Evolutionary conservation across 1,284 basidiomycete genomes (phyloP).

Genomic region (Trichosporon inkin): DNA sequence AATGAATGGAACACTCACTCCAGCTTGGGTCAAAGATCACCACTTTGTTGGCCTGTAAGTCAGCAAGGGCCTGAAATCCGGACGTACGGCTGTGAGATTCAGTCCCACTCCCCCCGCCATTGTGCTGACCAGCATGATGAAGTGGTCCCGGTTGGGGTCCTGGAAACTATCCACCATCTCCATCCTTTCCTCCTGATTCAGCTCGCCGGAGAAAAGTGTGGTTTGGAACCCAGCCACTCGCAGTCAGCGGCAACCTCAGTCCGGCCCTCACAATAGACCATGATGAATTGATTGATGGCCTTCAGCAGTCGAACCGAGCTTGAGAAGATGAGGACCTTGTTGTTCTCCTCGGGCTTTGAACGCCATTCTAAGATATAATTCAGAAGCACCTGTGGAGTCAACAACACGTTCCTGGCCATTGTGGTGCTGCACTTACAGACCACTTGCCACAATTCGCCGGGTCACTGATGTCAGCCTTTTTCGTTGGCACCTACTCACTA

Average conservation of each 20-base stretch:
- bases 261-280: constrained; percentile 41
- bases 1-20: constrained; percentile 33
- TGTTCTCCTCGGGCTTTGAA: constrained; percentile 44
- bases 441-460: constrained; percentile 54
- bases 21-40: constrained; percentile 52
- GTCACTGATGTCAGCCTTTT: constrained; percentile 32
- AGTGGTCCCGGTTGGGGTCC: constrained; percentile 44
- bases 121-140: constrained; percentile 49
- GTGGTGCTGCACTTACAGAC: constrained; percentile 31
- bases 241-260: constrained; percentile 27
- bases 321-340: constrained; percentile 53
- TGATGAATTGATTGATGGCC: constrained; percentile 51
- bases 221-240: constrained; percentile 39
- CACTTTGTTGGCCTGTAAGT: constrained; percentile 49
- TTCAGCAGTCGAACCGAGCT: constrained; percentile 52
- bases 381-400: constrained; percentile 43
- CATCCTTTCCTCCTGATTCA: constrained; percentile 46
- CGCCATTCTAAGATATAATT: constrained; percentile 51
- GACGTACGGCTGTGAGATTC: constrained; percentile 45
- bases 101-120: constrained; percentile 45
- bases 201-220: constrained; percentile 51
- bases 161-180: constrained; percentile 53
- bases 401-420: not conserved
- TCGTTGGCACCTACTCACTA: constrained; percentile 25
- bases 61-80: not conserved